phyloP scores from a whole-genome alignment of 352 stramenopile genomes.

The Phytophthora aleatoria region DNA sequence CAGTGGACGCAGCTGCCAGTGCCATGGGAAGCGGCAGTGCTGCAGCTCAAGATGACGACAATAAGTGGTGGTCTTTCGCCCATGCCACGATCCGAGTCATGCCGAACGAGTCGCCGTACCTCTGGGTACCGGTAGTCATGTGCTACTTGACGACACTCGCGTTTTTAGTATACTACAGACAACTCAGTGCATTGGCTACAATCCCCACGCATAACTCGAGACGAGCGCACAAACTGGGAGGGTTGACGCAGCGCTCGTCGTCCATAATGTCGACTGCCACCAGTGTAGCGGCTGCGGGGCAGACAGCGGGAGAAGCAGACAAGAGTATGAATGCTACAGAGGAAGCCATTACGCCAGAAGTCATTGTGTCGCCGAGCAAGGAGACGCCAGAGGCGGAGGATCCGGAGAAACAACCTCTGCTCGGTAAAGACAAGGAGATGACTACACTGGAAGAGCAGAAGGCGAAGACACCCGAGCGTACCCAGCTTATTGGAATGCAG shows the following conservation, averaged over 20 bases:
- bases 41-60: conserved; percentile 28
- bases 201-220: conserved; percentile 46
- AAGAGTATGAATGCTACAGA: conserved; percentile 8
- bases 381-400: conserved; percentile 14
- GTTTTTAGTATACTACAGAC: conserved; percentile 74
- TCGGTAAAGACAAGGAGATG: conserved; percentile 25
- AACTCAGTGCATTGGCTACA: conserved; percentile 64
- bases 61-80: conserved; percentile 77
- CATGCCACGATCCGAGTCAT: conserved; percentile 83
- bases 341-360: conserved; percentile 16
- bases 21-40: conserved; percentile 10
- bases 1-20: conserved; percentile 10
- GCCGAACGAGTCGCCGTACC: conserved; percentile 74
- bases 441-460: conserved; percentile 15
- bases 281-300: conserved; percentile 23
- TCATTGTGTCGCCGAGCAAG: conserved; percentile 12
- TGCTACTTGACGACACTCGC: conserved; percentile 80
- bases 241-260: conserved; percentile 23
- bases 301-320: conserved; percentile 21
- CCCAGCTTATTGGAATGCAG: conserved; percentile 83
- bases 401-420: conserved; percentile 27
- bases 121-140: conserved; percentile 77
- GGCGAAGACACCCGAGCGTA: conserved; percentile 29
- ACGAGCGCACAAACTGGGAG: conserved; percentile 5
- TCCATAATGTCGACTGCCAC: conserved; percentile 36